Evolutionary conservation across 176 grass and related monocot genomes (phyloP).

Genomic region (Puya raimondii): DNA sequence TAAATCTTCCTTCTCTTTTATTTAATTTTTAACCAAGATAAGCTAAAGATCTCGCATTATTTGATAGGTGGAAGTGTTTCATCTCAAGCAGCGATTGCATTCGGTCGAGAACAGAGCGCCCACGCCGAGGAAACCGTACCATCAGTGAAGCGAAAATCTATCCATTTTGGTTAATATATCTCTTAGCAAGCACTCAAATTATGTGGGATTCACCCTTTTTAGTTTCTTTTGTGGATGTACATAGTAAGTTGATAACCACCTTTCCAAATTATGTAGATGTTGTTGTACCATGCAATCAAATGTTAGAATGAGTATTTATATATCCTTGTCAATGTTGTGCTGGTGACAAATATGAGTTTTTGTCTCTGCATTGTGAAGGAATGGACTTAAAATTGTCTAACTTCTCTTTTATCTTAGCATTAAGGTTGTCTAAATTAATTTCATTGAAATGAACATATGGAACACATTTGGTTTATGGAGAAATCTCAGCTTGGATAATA

Average conservation of each 20-base stretch:
- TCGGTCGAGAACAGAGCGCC: slow-evolving; percentile 65
- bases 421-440: too few species aligned
- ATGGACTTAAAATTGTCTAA: too few species aligned
- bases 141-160: slow-evolving; percentile 17
- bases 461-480: too few species aligned
- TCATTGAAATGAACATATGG: too few species aligned
- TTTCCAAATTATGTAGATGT: background rate
- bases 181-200: background rate
- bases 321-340: background rate
- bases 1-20: background rate
- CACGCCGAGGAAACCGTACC: slow-evolving; percentile 61
- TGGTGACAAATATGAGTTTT: too few species aligned
- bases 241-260: background rate
- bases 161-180: background rate
- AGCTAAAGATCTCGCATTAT: slow-evolving; percentile 7
- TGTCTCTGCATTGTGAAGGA: too few species aligned
- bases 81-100: slow-evolving; percentile 79
- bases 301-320: background rate
- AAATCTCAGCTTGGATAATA: too few species aligned
- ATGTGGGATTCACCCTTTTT: background rate
- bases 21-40: slow-evolving; percentile 2
- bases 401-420: too few species aligned
- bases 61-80: slow-evolving; percentile 74
- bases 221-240: background rate
- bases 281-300: background rate